A percentile compares a stretch with the other conserved stretches of the same genome.
These are phyloP conservation scores for Blastobotrys petasosporus DNA, from an alignment of 1,139 yeast genomes.

Conservation along the genomic window DNA sequence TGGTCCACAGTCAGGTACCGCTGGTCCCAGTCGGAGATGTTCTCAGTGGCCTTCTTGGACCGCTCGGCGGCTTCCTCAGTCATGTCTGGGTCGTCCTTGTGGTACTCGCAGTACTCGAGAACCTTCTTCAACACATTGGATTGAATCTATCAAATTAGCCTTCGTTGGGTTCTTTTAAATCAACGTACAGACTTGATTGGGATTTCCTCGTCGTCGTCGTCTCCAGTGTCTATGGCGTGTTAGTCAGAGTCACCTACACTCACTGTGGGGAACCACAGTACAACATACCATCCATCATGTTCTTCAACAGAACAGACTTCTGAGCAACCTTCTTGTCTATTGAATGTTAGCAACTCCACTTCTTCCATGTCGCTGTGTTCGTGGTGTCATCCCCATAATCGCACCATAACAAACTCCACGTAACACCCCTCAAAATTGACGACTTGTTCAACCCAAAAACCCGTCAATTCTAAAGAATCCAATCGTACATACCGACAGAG, in stretches of 20 bases:
- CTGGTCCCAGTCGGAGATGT: constrained; percentile 91
- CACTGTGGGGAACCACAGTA: not conserved
- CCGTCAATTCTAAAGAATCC: not conserved
- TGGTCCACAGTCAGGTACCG: constrained; percentile 94
- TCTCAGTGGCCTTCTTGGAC: constrained; percentile 33
- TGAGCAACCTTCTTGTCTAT: constrained; percentile 82
- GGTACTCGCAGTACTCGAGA: constrained; percentile 96
- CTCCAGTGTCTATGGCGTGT: constrained; percentile 42
- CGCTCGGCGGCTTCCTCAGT: constrained; percentile 66
- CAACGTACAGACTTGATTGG: constrained; percentile 87
- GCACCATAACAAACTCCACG: not conserved
- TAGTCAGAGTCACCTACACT: no score
- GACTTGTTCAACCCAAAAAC: constrained; percentile 1
- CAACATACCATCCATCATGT: constrained; percentile 76
- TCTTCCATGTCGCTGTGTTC: not conserved
- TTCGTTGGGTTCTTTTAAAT: not conserved
- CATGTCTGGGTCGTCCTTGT: constrained; percentile 55
- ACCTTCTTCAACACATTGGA: constrained; percentile 79
- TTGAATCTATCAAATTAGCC: no score
- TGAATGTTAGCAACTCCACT: constrained; percentile 13
- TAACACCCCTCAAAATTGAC: not conserved
- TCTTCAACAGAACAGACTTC: constrained; percentile 80
- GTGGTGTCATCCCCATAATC: not conserved
- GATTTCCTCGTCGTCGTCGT: constrained; percentile 62
- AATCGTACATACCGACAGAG: constrained; percentile 36